These are phyloP conservation scores for Pleurostoma richardsiae DNA, from an alignment of 2,329 filamentous ascomycete species.

Conservation along the genomic window DNA sequence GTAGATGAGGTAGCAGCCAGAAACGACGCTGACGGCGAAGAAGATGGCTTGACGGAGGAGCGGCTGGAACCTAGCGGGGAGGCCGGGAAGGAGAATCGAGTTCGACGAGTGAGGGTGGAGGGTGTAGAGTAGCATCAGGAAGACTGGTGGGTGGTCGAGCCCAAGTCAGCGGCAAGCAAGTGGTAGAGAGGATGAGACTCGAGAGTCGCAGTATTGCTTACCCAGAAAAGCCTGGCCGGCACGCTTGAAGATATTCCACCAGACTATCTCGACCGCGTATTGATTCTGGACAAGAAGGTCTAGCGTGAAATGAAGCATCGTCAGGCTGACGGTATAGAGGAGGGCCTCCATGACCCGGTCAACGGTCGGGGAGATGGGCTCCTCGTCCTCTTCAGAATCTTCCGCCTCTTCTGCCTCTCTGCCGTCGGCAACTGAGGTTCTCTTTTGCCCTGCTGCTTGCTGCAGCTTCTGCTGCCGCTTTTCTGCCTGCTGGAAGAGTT, in stretches of 20 bases:
- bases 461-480: constrained; percentile 20
- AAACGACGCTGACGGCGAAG: constrained; percentile 50
- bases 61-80: constrained; percentile 40
- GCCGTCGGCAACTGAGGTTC: background rate
- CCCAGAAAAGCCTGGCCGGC: constrained; percentile 47
- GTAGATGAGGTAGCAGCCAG: constrained; percentile 76
- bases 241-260: constrained; percentile 48
- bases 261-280: constrained; percentile 63
- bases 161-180: constrained; percentile 2
- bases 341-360: constrained; percentile 51
- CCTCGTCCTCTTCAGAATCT: constrained; percentile 11
- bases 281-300: constrained; percentile 77
- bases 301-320: constrained; percentile 71
- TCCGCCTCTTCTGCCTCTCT: constrained; percentile 27
- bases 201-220: constrained; percentile 22
- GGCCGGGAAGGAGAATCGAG: constrained; percentile 41
- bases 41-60: constrained; percentile 57
- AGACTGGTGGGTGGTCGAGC: constrained; percentile 32
- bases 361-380: constrained; percentile 34
- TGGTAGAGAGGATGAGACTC: background rate
- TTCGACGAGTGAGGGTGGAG: constrained; percentile 49
- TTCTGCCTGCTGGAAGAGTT: constrained; percentile 49
- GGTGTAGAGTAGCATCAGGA: constrained; percentile 49
- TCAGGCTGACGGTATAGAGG: constrained; percentile 57
- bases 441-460: background rate